Conservation (phyloP, 2,329 filamentous ascomycete species). For the Sporothrix luriei region DNA sequence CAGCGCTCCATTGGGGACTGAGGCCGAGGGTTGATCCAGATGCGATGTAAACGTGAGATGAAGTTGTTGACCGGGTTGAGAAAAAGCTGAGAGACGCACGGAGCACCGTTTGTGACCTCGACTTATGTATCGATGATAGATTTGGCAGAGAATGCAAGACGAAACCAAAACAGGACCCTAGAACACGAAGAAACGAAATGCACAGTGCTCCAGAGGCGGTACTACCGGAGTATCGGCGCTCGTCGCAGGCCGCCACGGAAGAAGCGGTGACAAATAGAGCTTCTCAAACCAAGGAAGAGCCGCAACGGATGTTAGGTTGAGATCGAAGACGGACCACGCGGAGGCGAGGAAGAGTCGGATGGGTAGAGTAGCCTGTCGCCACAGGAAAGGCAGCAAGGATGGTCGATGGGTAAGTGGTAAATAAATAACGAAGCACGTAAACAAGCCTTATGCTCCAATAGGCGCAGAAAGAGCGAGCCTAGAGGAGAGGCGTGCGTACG, state of each 20-base stretch:
- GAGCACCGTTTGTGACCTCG: background rate
- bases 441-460: constrained; percentile 30
- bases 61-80: background rate
- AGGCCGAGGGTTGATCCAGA: background rate
- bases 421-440: constrained; percentile 32
- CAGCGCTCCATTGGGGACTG: constrained; percentile 27
- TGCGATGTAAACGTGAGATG: background rate
- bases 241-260: background rate
- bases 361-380: constrained; percentile 7
- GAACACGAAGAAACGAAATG: background rate
- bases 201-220: background rate
- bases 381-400: constrained; percentile 23
- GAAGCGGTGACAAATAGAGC: background rate
- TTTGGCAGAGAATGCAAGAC: background rate
- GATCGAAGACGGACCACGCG: constrained; percentile 11
- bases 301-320: constrained; percentile 24
- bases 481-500: constrained; percentile 29
- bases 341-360: background rate
- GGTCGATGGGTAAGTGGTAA: constrained; percentile 27
- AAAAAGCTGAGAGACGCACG: background rate
- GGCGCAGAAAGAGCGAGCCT: background rate
- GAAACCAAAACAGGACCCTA: background rate
- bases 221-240: background rate
- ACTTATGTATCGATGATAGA: background rate
- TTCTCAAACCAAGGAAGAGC: background rate